Evolutionary conservation across 768 basidiomycete genomes (phyloP).

Genomic region (Calocera cornea): DNA sequence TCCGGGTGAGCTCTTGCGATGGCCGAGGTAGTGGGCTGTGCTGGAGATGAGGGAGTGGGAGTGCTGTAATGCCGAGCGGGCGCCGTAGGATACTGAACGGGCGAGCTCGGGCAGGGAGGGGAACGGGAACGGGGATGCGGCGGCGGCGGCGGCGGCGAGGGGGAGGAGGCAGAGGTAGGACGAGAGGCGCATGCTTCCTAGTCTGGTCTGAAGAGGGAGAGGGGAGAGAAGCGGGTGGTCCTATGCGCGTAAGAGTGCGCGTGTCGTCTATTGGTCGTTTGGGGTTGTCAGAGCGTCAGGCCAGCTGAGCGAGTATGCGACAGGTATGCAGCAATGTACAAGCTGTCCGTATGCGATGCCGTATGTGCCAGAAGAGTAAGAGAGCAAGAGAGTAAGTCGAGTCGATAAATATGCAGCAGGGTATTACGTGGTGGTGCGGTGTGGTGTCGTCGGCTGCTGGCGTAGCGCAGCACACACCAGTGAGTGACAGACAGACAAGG

Average conservation of each 20-base stretch:
- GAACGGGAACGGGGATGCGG: neutral
- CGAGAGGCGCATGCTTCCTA: neutral
- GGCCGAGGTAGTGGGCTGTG: neutral
- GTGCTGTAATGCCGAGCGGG: neutral
- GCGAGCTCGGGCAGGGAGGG: neutral
- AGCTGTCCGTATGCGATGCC: too few species aligned
- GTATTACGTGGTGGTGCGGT: too few species aligned
- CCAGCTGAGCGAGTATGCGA: too few species aligned
- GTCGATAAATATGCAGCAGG: too few species aligned
- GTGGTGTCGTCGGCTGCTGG: too few species aligned
- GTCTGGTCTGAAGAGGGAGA: neutral
- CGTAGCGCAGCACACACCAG: too few species aligned
- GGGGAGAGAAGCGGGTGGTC: neutral
- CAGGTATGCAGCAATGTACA: too few species aligned
- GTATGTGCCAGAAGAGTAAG: too few species aligned
- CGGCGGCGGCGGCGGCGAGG: neutral
- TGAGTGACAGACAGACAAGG: too few species aligned
- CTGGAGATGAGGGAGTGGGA: neutral
- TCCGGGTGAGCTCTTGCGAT: neutral
- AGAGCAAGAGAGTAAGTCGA: too few species aligned
- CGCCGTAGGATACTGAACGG: neutral
- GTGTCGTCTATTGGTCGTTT: neutral
- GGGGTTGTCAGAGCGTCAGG: too few species aligned
- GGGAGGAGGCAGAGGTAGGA: neutral
- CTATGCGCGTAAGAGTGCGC: too few species aligned